These are phyloP conservation scores for Symbiodinium pilosum DNA, from an alignment of 73 alveolate genomes.

Conservation along the genomic window DNA sequence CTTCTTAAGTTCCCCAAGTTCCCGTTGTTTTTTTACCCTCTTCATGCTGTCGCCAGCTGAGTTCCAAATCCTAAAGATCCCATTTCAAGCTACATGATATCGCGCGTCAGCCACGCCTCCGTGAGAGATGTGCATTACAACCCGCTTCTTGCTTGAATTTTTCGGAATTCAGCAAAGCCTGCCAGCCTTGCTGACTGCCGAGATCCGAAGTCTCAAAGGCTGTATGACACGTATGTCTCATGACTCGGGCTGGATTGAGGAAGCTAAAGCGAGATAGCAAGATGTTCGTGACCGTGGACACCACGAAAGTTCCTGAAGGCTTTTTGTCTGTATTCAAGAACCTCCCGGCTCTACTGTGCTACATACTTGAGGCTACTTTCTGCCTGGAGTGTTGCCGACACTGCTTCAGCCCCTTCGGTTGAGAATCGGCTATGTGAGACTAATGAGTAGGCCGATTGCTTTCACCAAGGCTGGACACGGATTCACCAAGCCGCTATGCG, in stretches of 20 bases:
- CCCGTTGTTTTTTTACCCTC: background rate
- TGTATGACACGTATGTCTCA: background rate
- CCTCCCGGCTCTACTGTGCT: too few species aligned
- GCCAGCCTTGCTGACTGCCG: background rate
- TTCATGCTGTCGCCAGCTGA: constrained; percentile 1
- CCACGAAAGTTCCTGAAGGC: constrained; percentile 66
- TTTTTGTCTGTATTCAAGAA: background rate
- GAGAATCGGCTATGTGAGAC: background rate
- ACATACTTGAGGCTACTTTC: background rate
- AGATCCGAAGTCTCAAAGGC: background rate
- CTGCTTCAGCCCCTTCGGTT: constrained; percentile 55
- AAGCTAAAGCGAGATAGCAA: constrained; percentile 35
- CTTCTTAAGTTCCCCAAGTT: background rate
- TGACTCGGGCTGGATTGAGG: constrained; percentile 9
- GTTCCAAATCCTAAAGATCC: constrained; percentile 46
- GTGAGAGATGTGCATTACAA: constrained; percentile 80
- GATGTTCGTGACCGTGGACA: constrained; percentile 34
- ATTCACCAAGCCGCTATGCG: constrained; percentile 38
- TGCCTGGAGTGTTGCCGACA: constrained; percentile 65
- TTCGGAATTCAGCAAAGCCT: background rate
- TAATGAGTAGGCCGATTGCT: background rate
- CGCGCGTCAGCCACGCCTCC: constrained; percentile 64
- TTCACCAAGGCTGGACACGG: constrained; percentile 59
- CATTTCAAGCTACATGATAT: constrained; percentile 55
- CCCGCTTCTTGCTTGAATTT: constrained; percentile 19